Evolutionary conservation across 2,329 filamentous ascomycete genomes (phyloP).

Genomic region (Neofusicoccum sp.): DNA sequence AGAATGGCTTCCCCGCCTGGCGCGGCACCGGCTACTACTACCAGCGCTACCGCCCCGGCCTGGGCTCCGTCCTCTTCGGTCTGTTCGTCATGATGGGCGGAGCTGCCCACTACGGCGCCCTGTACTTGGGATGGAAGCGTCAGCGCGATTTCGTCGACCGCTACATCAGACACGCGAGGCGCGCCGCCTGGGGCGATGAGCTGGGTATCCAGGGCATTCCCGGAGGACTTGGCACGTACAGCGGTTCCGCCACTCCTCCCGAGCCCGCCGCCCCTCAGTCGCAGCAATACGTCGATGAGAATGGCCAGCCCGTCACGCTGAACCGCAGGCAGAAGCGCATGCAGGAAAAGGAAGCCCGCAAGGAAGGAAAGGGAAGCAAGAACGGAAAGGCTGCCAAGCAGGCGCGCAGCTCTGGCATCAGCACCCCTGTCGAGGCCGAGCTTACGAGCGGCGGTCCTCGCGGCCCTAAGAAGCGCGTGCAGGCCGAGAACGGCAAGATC

Average conservation of each 20-base stretch:
- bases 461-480: conserved; percentile 81
- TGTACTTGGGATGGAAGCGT: conserved; percentile 85
- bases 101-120: conserved; percentile 80
- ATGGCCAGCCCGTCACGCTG: conserved; percentile 52
- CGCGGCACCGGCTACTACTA: conserved; percentile 99
- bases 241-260: conserved; percentile 45
- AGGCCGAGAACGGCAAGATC: conserved; percentile 93
- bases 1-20: conserved; percentile 93
- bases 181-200: conserved; percentile 88
- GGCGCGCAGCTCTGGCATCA: conserved; percentile 49
- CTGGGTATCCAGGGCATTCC: conserved; percentile 67
- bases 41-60: conserved; percentile 84
- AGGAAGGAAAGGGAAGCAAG: conserved; percentile 57
- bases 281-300: conserved; percentile 49
- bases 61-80: conserved; percentile 81
- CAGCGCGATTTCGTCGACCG: conserved; percentile 89
- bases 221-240: conserved; percentile 55
- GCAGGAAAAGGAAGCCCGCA: conserved; percentile 82
- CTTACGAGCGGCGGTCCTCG: conserved; percentile 63
- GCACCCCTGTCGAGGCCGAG: conserved; percentile 59
- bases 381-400: conserved; percentile 46
- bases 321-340: conserved; percentile 87
- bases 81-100: conserved; percentile 83
- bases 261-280: conserved; percentile 32
- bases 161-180: conserved; percentile 87